phyloP scores from a whole-genome alignment of 805 yeast genomes.

The Hanseniaspora singularis region DNA sequence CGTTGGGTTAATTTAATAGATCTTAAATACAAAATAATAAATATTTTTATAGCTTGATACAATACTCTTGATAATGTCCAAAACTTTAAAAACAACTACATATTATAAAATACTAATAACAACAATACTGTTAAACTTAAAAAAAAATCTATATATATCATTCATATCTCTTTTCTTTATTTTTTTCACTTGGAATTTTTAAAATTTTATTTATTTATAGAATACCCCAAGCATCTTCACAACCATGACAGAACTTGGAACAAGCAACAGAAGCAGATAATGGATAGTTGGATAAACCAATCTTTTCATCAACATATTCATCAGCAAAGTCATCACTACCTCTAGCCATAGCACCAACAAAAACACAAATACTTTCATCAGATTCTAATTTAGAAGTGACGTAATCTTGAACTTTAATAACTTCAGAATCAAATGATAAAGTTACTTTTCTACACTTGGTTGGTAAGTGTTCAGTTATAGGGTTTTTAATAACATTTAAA shows the following conservation, averaged over 20 bases:
- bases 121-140: no score
- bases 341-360: slow-evolving; percentile 98
- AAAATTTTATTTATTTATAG: no score
- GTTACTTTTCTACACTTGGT: slow-evolving; percentile 91
- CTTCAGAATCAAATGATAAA: slow-evolving; percentile 81
- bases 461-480: slow-evolving; percentile 92
- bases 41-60: no score
- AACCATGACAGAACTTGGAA: slow-evolving; percentile 95
- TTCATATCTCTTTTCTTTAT: not conserved
- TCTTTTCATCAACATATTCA: slow-evolving; percentile 90
- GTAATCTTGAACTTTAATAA: slow-evolving; percentile 78
- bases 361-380: slow-evolving; percentile 91
- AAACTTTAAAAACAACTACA: no score
- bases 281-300: slow-evolving; percentile 91
- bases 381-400: slow-evolving; percentile 57
- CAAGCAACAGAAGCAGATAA: slow-evolving; percentile 96
- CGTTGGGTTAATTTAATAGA: no score
- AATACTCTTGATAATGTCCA: no score
- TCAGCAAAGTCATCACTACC: slow-evolving; percentile 97
- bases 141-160: not conserved
- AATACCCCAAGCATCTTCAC: slow-evolving; percentile 96
- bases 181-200: no score
- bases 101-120: no score
- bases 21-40: no score
- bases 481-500: slow-evolving; percentile 88